Evolutionary conservation across 441 rosid species (phyloP).

Genomic region (Adansonia madagascariensis): DNA sequence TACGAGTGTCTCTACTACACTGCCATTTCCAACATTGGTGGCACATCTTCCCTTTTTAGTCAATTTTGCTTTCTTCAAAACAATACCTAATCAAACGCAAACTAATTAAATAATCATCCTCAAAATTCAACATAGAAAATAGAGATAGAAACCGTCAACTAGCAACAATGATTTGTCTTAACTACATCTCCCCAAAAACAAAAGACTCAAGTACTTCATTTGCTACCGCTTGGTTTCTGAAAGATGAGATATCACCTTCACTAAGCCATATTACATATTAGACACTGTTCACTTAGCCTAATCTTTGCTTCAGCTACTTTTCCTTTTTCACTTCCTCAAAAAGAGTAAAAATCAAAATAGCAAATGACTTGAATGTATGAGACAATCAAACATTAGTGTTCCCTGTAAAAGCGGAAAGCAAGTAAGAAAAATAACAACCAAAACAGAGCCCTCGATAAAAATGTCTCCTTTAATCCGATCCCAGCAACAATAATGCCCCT

Average conservation of each 20-base stretch:
- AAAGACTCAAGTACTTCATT: not conserved
- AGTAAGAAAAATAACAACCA: not conserved
- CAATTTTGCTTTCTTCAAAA: constrained; percentile 76
- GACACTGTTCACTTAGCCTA: not conserved
- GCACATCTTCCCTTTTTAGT: constrained; percentile 64
- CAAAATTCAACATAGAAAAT: not conserved
- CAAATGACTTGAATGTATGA: not conserved
- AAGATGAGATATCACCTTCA: constrained; percentile 3
- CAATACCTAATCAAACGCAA: constrained; percentile 55
- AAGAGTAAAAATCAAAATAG: not conserved
- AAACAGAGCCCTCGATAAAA: not conserved
- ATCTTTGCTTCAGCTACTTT: not conserved
- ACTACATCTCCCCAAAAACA: not conserved
- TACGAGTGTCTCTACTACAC: constrained; percentile 69
- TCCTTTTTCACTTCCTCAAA: not conserved
- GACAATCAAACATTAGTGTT: constrained; percentile 10
- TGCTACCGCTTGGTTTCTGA: not conserved
- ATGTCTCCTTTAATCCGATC: constrained; percentile 15
- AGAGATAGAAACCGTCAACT: not conserved
- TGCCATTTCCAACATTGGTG: constrained; percentile 57
- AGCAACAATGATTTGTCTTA: not conserved
- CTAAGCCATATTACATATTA: not conserved
- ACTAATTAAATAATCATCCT: constrained; percentile 14
- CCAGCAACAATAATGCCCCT: not conserved
- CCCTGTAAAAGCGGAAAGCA: not conserved